Conservation (phyloP, 257 asterid species). For the Marsdenia floribunda region DNA sequence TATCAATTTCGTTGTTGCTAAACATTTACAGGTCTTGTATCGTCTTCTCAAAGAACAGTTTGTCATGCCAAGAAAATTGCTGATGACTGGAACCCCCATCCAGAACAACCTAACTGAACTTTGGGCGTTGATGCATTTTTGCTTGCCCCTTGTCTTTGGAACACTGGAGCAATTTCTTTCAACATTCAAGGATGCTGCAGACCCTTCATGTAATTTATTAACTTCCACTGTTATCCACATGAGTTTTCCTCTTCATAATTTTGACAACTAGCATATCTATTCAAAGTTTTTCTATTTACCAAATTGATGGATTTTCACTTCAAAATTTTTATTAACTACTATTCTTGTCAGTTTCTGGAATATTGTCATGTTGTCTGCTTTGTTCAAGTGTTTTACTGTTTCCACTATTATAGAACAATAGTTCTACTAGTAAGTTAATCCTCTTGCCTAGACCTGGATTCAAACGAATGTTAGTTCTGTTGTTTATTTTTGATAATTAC, state of each 20-base stretch:
- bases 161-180: slow-evolving; percentile 65
- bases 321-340: neutral
- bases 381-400: neutral
- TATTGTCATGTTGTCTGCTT: neutral
- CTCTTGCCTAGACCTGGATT: neutral
- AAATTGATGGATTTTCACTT: neutral
- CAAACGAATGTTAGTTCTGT: neutral
- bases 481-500: neutral
- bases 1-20: neutral
- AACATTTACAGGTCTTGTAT: slow-evolving; percentile 62
- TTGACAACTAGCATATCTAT: neutral
- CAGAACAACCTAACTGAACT: slow-evolving; percentile 90
- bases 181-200: slow-evolving; percentile 86
- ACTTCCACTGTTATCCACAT: slow-evolving; percentile 12
- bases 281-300: neutral
- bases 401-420: neutral
- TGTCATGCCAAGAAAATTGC: slow-evolving; percentile 79
- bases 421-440: neutral
- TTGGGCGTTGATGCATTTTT: slow-evolving; percentile 92
- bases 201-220: slow-evolving; percentile 51
- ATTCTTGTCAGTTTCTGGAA: neutral
- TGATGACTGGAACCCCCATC: slow-evolving; percentile 96
- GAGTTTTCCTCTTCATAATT: slow-evolving; percentile 3
- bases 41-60: slow-evolving; percentile 55
- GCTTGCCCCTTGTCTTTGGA: slow-evolving; percentile 81